Evolutionary conservation across 2,329 filamentous ascomycete genomes (phyloP), one percentile per base, ranked within the genome.

Genomic region (Thielaviopsis euricoi): DNA sequence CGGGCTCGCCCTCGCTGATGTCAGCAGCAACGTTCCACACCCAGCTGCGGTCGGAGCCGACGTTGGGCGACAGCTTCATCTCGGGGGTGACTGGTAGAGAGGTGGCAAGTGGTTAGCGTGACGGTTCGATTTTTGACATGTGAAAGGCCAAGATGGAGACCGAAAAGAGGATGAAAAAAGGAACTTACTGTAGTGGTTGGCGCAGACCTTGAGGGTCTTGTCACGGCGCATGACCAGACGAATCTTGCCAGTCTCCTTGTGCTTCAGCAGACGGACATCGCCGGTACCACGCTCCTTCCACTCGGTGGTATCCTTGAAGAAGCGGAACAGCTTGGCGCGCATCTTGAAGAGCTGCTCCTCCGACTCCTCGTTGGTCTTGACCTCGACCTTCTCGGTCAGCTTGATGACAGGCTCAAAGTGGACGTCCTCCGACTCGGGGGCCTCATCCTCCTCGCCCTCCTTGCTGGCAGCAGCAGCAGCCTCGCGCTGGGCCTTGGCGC

Each of bases 181-280:
- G 1, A 25, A 76, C 86, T 68, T 84, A 95, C 90, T 85, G 76
- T 98, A 98, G 81, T 98, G 93, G 80, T 98, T 98, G 70, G 93
- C 93, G 85, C 93, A 98, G 74, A 98, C 93, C 82, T 98, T 98
- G 76, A 97, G 83, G 62, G 93, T 98, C 88, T 97, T 97, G 79
- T 98, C 93, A 71, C 93, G 83, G 72, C 93, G 87, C 93, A 98
- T 98, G 66, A 98, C 93, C 67, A 98, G 78, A 66, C 93, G 84
- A 60, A 90, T 95, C 85, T 97, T 97, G 74, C 86, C 83, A 72
- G 95, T 96, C 78, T 96, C 90, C 81, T 89, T 93, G 80, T 98
- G 93, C 84, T 96, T 97, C 70, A 98, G 79, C 73, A 98, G 80
- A 69, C 91, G 83, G 63, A 97, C 90, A 67, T 97, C 91, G 67